Base-by-base conservation (phyloP, 2,329 filamentous ascomycete species). In the Ceratocystis papillata region DNA sequence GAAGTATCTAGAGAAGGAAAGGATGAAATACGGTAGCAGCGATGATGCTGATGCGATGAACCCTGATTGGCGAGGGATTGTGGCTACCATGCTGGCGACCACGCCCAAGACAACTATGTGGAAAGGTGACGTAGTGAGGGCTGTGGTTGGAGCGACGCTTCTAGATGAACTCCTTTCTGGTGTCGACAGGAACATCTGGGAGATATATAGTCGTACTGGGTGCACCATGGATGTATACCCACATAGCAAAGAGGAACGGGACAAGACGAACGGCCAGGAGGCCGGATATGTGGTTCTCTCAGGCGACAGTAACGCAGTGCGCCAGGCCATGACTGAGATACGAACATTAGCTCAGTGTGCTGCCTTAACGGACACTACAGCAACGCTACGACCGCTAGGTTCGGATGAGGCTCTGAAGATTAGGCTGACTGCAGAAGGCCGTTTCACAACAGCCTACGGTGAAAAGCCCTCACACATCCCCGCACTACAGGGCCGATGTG, bases 51-150 rank as follows among this genome's bases (percentile, higher is more conserved):
- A 33, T 15, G 44, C 75, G 1, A 41, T 41, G 10, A 41, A 41
- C 10, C 37, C 37, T 41, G 72, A 77, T 67, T 81, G 79, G 79
- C 74, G 72, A 15, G 69, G 71, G 5, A 75, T 76, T 10, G 73
- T 81, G 50, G 68, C 71, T 7, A 68, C 75, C 3, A 73, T 82
- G 67, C 73, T 73, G 68, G 70, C 70, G 15, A 74, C 71, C 69
- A 80, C 77, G 15, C 72, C 73, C 8, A 71, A 71, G 64, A 71
- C 70, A 67, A 72, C 57, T 7, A 50, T 72, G n/a, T 71, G 70
- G 63, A 69, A 71, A 17, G 72, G 71, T 57, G 75, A 76, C 72
- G 73, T 74, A 22, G 75, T 75, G 12, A 71, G 77, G 63, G 72
- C 77, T 15, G 70, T 76, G 22, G 68, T 78, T 28, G 75, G 76